Evolutionary conservation across 2,329 filamentous ascomycete species (phyloP).

Genomic region (Pseudogymnoascus sp.): DNA sequence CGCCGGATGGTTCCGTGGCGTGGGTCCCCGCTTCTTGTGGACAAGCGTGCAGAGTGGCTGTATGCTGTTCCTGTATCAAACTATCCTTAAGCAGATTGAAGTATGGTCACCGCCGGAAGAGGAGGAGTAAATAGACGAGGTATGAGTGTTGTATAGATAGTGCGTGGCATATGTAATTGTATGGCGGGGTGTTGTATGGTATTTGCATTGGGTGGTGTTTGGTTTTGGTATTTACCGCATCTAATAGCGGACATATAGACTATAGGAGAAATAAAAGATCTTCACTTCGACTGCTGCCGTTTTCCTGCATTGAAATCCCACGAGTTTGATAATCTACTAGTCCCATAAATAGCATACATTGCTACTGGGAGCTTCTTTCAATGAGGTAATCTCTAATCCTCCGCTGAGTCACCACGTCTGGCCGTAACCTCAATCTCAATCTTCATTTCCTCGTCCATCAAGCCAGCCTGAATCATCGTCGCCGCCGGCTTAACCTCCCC

Average conservation of each 20-base stretch:
- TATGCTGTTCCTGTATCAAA: conserved; percentile 94
- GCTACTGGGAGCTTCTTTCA: not conserved
- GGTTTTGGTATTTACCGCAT: conserved; percentile 3
- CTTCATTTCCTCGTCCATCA: conserved; percentile 45
- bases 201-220: conserved; percentile 8
- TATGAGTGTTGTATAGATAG: conserved; percentile 4
- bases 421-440: conserved; percentile 26
- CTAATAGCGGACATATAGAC: conserved; percentile 5
- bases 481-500: conserved; percentile 43
- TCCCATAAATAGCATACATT: not conserved
- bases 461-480: conserved; percentile 44
- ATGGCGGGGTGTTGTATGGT: conserved; percentile 7
- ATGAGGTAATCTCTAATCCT: not conserved
- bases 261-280: conserved; percentile 7
- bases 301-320: not conserved
- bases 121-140: conserved; percentile 6
- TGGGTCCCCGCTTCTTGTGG: conserved; percentile 89
- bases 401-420: conserved; percentile 7
- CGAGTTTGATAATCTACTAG: too few relatives aligned
- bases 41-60: conserved; percentile 95
- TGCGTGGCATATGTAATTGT: not conserved
- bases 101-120: conserved; percentile 25
- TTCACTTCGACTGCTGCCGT: not conserved
- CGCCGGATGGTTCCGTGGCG: conserved; percentile 86
- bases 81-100: conserved; percentile 71